Evolutionary conservation across 108 stramenopile species (phyloP), one percentile per base, ranked within the genome.

Genomic region (Nitzschia sp.): DNA sequence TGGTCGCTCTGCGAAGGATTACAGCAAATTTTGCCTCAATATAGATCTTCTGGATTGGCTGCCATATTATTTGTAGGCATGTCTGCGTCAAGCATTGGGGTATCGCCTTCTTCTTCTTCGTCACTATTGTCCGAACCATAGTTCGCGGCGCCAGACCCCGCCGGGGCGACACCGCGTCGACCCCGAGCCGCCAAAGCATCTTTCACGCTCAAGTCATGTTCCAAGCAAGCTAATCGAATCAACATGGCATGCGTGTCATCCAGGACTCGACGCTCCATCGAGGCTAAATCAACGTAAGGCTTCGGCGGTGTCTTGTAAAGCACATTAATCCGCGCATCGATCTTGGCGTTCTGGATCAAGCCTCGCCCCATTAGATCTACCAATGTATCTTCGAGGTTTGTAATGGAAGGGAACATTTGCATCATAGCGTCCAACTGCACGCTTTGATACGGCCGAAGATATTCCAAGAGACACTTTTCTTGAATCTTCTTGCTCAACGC

Each of bases 401-500:
- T 11, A 31, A 55, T 32, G 6, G 74, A 35, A 32, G 71, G 71
- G 47, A 72, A 70, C 28, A 78, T 70, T 4, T 70, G 34, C 26
- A 62, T 76, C 86, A 94, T 82, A n/a, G 47, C 66, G 27, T 72
- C 75, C 56, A 94, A 64, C n/a, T 73, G 72, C 2, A 88, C 82
- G 1, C 80, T 70, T 27, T 78, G 77, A 56, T 89, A 92, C 1
- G 93, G 89, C 53, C 53, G 66, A 34, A 86, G 79, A 53, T 91
- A 94, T 63, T 90, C 85, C 59, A 78, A 73, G 17, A 94, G 64
- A 67, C 86, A 88, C 26, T 70, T 71, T 56, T 89, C 85, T 30
- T 84, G 76, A 21, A 94, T 79, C 49, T 54, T 65, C 46, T 80
- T 64, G 8, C 77, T 35, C 25, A 94, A 61, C 1, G 28, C 47